phyloP scores from a whole-genome alignment of 495 filamentous ascomycete species.

The Friedmanniomyces endolithicus region DNA sequence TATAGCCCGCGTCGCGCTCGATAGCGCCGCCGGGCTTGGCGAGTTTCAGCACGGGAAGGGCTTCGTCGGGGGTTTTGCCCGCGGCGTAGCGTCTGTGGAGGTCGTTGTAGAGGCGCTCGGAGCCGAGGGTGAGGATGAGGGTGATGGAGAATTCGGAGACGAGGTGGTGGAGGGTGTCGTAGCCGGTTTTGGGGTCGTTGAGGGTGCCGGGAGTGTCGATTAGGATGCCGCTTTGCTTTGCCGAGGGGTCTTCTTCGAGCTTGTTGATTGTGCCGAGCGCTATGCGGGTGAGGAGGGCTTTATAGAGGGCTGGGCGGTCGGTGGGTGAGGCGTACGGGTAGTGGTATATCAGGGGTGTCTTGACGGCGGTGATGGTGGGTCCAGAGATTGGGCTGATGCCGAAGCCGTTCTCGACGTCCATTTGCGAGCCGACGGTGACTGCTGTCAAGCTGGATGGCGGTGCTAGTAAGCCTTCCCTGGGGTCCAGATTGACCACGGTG shows the following conservation, averaged over 20 bases:
- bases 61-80: constrained; percentile 46
- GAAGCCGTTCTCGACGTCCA: constrained; percentile 86
- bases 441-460: constrained; percentile 79
- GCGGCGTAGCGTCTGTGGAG: constrained; percentile 60
- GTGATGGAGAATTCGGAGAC: constrained; percentile 59
- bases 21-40: constrained; percentile 83
- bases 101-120: constrained; percentile 66
- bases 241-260: constrained; percentile 61
- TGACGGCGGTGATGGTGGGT: constrained; percentile 75
- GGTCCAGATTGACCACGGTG: constrained; percentile 75
- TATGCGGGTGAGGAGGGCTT: constrained; percentile 59
- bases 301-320: constrained; percentile 59
- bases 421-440: constrained; percentile 65
- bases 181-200: constrained; percentile 45
- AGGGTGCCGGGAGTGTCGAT: constrained; percentile 73
- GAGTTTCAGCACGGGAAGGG: constrained; percentile 61
- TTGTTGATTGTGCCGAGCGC: constrained; percentile 68
- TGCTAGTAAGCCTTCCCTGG: constrained; percentile 70
- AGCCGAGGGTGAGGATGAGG: constrained; percentile 71
- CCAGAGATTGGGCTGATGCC: constrained; percentile 84
- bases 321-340: constrained; percentile 67
- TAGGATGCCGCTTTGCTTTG: constrained; percentile 61
- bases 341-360: constrained; percentile 84
- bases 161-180: constrained; percentile 69
- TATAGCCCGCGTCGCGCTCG: constrained; percentile 61